Percentiles rank a stretch among this genome's conserved stretches.
Conservation (phyloP, 768 basidiomycete genomes). For the Tricholomella constricta region DNA sequence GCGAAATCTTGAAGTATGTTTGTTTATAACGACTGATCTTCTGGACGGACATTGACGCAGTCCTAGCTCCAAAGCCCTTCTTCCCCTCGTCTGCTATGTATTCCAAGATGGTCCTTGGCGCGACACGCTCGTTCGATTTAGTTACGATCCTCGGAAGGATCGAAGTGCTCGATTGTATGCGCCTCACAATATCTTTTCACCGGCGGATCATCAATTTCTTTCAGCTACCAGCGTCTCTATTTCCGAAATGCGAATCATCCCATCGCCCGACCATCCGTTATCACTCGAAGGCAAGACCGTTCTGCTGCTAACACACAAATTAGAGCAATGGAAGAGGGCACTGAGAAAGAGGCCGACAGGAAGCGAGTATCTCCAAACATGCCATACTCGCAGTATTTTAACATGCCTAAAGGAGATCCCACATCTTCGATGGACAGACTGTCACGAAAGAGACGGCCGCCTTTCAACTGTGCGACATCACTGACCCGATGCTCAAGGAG, state of each 20-base stretch:
- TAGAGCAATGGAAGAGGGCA: constrained; percentile 40
- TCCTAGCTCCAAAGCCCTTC: constrained; percentile 73
- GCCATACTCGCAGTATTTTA: background rate
- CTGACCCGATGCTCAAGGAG: constrained; percentile 77
- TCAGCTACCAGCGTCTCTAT: constrained; percentile 88
- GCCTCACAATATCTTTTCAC: background rate
- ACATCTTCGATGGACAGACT: constrained; percentile 86
- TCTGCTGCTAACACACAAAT: constrained; percentile 42
- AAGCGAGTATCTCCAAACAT: constrained; percentile 35
- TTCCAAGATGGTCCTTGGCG: constrained; percentile 95
- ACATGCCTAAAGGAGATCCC: constrained; percentile 53
- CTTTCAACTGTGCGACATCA: constrained; percentile 93
- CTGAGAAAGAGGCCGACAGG: constrained; percentile 42
- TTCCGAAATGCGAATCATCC: constrained; percentile 88
- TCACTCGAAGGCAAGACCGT: constrained; percentile 63
- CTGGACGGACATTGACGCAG: constrained; percentile 4
- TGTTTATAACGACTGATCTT: background rate
- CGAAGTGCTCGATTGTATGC: constrained; percentile 75
- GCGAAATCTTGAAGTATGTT: constrained; percentile 75
- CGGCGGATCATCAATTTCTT: constrained; percentile 7
- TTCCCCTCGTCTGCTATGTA: constrained; percentile 82
- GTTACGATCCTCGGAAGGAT: constrained; percentile 87
- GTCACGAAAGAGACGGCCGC: constrained; percentile 86
- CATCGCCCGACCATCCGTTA: constrained; percentile 75
- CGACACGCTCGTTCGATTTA: constrained; percentile 82